A percentile compares a stretch with the other conserved stretches of the same genome.
Evolutionary conservation across 108 stramenopile genomes (phyloP).

Genomic region (Thalassiosira profunda): DNA sequence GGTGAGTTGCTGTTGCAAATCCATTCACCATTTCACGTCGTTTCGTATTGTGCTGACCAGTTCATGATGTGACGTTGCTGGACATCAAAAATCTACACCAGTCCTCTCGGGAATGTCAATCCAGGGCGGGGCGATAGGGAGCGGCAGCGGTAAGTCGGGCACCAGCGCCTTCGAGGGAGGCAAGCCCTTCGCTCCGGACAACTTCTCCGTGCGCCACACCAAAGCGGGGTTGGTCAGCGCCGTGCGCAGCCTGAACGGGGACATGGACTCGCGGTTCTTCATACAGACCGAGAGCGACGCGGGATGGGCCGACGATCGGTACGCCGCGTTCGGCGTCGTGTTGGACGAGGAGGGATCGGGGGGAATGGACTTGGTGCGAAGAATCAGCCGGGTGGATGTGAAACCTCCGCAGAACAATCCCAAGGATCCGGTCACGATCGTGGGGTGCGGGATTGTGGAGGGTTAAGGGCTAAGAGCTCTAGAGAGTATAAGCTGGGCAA

Average conservation of each 20-base stretch:
- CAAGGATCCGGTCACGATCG: constrained; percentile 52
- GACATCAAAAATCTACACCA: too few relatives aligned
- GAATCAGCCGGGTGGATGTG: constrained; percentile 65
- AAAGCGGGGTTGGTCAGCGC: constrained; percentile 57
- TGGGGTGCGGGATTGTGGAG: constrained; percentile 42
- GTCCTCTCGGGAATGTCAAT: constrained; percentile 65
- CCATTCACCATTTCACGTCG: too few relatives aligned
- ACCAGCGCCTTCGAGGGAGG: constrained; percentile 41
- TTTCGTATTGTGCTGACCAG: too few relatives aligned
- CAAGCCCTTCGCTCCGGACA: constrained; percentile 65
- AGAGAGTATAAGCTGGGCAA: not conserved
- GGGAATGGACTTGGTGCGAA: constrained; percentile 55
- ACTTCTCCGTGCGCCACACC: constrained; percentile 67
- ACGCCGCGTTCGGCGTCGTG: constrained; percentile 78
- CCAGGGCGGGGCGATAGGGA: constrained; percentile 77
- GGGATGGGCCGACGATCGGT: constrained; percentile 81
- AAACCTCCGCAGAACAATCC: constrained; percentile 69
- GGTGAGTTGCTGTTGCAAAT: too few relatives aligned
- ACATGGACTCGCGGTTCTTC: constrained; percentile 76
- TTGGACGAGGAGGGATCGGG: constrained; percentile 39
- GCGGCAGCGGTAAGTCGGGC: constrained; percentile 46
- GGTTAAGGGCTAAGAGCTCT: not conserved
- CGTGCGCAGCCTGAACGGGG: constrained; percentile 46
- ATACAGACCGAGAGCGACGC: constrained; percentile 63
- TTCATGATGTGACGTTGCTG: too few relatives aligned